These are phyloP conservation scores for Choricystis sp. DNA, from an alignment of 139 green algal species.

Conservation along the genomic window DNA sequence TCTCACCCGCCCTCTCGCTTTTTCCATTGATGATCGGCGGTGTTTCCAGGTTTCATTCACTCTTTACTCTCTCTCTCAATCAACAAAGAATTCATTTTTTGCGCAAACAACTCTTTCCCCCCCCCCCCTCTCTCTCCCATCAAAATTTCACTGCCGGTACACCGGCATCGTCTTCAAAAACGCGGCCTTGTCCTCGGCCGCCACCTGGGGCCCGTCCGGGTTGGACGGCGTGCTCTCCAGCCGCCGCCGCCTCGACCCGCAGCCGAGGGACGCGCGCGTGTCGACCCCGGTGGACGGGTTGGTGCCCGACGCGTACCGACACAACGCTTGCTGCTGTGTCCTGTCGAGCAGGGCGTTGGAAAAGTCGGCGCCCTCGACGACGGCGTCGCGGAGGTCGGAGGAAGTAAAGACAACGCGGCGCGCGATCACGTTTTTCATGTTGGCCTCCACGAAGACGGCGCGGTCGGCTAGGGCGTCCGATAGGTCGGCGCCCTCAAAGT, in stretches of 20 bases:
- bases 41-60: no score
- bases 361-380: constrained; percentile 75
- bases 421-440: constrained; percentile 65
- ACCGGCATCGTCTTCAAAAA: constrained; percentile 38
- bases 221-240: constrained; percentile 29
- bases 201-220: constrained; percentile 50
- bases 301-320: constrained; percentile 62
- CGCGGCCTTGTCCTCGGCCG: constrained; percentile 53
- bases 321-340: constrained; percentile 68
- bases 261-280: constrained; percentile 75
- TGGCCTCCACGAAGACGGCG: constrained; percentile 61
- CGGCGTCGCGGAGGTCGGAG: constrained; percentile 29
- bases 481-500: constrained; percentile 63
- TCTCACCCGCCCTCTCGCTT: no score
- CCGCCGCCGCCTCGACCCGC: constrained; percentile 38
- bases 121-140: neutral
- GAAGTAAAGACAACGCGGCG: constrained; percentile 66
- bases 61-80: no score
- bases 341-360: constrained; percentile 83
- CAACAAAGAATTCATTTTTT: no score
- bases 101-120: neutral
- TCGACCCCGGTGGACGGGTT: constrained; percentile 62
- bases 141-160: constrained; percentile 47
- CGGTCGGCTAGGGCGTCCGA: constrained; percentile 81
- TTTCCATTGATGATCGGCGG: no score